Base-by-base conservation (phyloP, 139 green algal genomes). In the Desmodesmus armatus region DNA sequence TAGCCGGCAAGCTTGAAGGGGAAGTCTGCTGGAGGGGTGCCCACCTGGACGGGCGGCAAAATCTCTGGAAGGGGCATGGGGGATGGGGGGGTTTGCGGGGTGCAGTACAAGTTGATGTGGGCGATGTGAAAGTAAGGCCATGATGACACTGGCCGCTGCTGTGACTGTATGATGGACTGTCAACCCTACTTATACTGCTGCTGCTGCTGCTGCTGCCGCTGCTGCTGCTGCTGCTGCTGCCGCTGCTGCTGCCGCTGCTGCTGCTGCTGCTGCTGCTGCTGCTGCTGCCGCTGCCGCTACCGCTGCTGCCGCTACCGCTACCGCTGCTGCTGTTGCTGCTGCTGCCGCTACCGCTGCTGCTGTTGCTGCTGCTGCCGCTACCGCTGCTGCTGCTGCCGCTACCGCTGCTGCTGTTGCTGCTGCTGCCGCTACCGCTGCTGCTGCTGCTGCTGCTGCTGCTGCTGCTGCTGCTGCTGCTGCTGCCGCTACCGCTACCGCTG, bases 1-100 rank as follows among this genome's bases (percentile, higher is more conserved):
- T 88, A 88, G 15, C 82, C 87, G 11, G 84, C 84, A 37, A 88
- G 51, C 49, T 80, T n/a, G 76, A 88, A 84, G 43, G 83, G 83
- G 49, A 88, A 84, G 62, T 83, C 83, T 2, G 29, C 3, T 15
- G 83, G 83, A 5, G 83, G 83, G 1, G 47, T 40, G 39, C 55
- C 71, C 3, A 87, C 77, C 31, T 82, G 27, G 3, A 87, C 82
- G 0, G 82, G 82, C 1, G 82, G 82, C 37, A 82, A 40, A 5
- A 87, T 53, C 71, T 82, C 82, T 87, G 72, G 3, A 9, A 33
- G n/a, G n/a, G n/a, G n/a, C n/a, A n/a, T n/a, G n/a, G n/a, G n/a
- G 47, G 47, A 15, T 13, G 13, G 47, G 47, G 47, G 47, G 13
- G 47, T 58, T 58, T 58, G 47, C 17, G 47, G 47, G 4, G 33